A percentile compares a stretch with the other conserved stretches of the same genome.
These are phyloP conservation scores for Beauveria varroae DNA, from an alignment of 2,329 filamentous ascomycete species.

Conservation along the genomic window DNA sequence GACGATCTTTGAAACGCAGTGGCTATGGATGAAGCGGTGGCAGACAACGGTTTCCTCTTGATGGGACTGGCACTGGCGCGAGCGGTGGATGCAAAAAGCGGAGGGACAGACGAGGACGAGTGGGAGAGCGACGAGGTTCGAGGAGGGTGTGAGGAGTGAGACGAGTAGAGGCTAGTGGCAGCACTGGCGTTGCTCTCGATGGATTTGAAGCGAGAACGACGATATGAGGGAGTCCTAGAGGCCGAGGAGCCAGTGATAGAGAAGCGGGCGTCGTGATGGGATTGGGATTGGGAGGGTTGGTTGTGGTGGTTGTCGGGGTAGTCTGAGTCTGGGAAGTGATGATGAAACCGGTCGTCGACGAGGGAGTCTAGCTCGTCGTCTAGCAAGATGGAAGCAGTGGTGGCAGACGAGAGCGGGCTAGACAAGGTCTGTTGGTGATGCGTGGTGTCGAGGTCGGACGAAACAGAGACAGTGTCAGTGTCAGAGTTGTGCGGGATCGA, in stretches of 20 bases:
- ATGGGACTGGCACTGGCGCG: constrained; percentile 28
- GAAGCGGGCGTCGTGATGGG: not conserved
- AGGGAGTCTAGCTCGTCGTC: constrained; percentile 5
- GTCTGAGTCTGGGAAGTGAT: not conserved
- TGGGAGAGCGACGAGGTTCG: constrained; percentile 11
- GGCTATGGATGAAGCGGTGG: constrained; percentile 44
- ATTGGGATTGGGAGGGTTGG: not conserved
- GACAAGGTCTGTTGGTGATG: not conserved
- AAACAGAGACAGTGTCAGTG: constrained; percentile 31
- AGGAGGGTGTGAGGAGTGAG: constrained; percentile 21
- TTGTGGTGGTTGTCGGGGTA: constrained; percentile 10
- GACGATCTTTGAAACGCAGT: constrained; percentile 23
- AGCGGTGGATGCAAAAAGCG: constrained; percentile 6
- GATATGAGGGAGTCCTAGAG: not conserved
- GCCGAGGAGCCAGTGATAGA: not conserved
- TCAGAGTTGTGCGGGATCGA: constrained; percentile 13
- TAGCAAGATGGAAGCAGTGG: not conserved
- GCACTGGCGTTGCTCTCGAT: constrained; percentile 12
- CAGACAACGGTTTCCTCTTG: constrained; percentile 54
- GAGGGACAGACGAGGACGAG: constrained; percentile 10
- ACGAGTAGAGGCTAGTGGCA: constrained; percentile 15
- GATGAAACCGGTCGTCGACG: constrained; percentile 2
- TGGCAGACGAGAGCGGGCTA: not conserved
- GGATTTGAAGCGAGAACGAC: constrained; percentile 6
- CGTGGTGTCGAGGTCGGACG: not conserved